A percentile compares a stretch with the other conserved stretches of the same genome.
phyloP scores from a whole-genome alignment of 1,284 basidiomycete genomes.

The Marasmius fiardii region DNA sequence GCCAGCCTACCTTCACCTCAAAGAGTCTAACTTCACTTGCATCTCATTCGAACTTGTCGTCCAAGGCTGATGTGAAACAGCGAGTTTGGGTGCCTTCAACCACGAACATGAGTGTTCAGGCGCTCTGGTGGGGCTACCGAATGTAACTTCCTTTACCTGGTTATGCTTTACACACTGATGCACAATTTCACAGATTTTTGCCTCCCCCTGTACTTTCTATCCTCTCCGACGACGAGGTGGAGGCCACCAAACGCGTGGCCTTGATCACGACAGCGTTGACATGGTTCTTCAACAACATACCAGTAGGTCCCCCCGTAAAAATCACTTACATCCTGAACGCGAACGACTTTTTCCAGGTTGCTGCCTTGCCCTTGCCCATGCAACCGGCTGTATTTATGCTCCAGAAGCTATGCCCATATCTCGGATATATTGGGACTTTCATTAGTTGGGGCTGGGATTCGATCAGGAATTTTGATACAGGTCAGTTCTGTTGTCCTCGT shows the following conservation, averaged over 20 bases:
- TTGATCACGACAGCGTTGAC: background rate
- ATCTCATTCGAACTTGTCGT: background rate
- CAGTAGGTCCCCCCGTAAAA: background rate
- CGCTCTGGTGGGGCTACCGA: slow-evolving; percentile 5
- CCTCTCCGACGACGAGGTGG: slow-evolving; percentile 1
- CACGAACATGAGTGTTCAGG: slow-evolving; percentile 9
- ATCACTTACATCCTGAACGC: background rate
- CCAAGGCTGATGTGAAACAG: slow-evolving; percentile 7
- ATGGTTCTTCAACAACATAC: background rate
- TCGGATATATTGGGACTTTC: background rate
- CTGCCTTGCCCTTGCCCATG: background rate
- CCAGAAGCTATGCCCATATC: background rate
- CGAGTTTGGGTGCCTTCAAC: slow-evolving; percentile 7
- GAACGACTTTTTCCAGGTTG: background rate
- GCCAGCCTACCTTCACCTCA: slow-evolving; percentile 8
- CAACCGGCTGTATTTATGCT: background rate
- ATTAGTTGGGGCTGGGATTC: slow-evolving; percentile 2
- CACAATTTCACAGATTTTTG: slow-evolving; percentile 11
- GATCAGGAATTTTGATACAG: background rate
- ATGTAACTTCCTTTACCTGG: background rate
- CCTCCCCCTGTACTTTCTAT: slow-evolving; percentile 11
- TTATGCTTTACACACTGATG: background rate
- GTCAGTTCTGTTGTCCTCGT: background rate
- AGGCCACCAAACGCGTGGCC: background rate
- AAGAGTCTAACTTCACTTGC: slow-evolving; percentile 5